Evolutionary conservation across 2,329 filamentous ascomycete species (phyloP), one percentile per base, ranked within the genome.

Genomic region (Aspergillus unguis): DNA sequence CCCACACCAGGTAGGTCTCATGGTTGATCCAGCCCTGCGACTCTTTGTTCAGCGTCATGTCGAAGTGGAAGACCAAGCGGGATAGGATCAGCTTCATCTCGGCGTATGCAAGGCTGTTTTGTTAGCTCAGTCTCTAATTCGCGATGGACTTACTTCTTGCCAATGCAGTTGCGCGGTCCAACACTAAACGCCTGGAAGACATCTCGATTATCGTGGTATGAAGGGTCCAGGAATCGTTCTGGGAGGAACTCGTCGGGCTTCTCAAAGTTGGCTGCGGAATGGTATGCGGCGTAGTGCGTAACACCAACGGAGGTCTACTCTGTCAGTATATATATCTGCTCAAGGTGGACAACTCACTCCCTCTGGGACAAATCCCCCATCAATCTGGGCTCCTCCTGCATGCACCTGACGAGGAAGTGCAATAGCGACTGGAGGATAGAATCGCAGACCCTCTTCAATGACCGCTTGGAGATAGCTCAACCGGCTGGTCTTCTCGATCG

Each of bases 351-450:
- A 17, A 36, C 33, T 36, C 10, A 36, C 33, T 4, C 33, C 33
- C 9, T n/a, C 33, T 6, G 33, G 33, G 4, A 36, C 33, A 4
- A 6, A 36, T 4, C 10, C n/a, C n/a, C 33, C 33, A 7, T 6
- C 33, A 7, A 36, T 36, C 33, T 11, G 10, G 0, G 10, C 65
- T 2, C 75, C 75, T 1, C 64, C 65, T 3, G 60, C 45, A 1
- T 70, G 72, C 3, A 70, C 68, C 5, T 63, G 28, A 4, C 71
- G 61, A 1, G 73, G 69, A 7, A 71, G 46, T 7, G 64, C 62
- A n/a, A 61, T 58, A 2, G 71, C 63, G 2, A 72, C 69, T 1
- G 74, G 73, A 1, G 75, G 75, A 42, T 75, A 77, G 5, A 75
- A 44, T 9, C 75, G 68, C 37, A 77, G 58, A 0, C 64, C 64